Percentiles rank a stretch among this genome's conserved stretches.
phyloP scores from a whole-genome alignment of 2,329 filamentous ascomycete species.

The Aspergillus sp. region DNA sequence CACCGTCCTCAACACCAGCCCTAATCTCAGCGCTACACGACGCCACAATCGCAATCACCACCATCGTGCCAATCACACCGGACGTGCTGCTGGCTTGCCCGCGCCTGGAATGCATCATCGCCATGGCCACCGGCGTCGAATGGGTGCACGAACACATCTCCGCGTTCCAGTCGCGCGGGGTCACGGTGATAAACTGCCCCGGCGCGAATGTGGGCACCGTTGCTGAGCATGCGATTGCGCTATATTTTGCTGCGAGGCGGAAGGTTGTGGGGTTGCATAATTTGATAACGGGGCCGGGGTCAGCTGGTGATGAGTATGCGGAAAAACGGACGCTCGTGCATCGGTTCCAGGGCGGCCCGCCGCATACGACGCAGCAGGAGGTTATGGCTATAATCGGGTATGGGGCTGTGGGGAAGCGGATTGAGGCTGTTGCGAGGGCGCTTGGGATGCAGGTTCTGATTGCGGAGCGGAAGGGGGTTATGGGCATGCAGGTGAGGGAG shows the following conservation, averaged over 20 bases:
- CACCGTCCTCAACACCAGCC: constrained; percentile 26
- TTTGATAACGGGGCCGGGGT: constrained; percentile 4
- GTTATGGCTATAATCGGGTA: constrained; percentile 45
- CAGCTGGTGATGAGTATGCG: constrained; percentile 25
- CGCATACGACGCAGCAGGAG: constrained; percentile 4
- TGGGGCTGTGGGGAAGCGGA: constrained; percentile 44
- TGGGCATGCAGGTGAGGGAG: constrained; percentile 15
- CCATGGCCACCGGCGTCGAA: constrained; percentile 50
- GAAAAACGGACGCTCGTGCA: constrained; percentile 41
- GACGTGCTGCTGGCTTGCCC: constrained; percentile 36
- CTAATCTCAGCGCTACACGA: constrained; percentile 40
- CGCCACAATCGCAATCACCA: constrained; percentile 50
- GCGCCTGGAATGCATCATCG: constrained; percentile 39
- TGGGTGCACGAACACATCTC: constrained; percentile 42
- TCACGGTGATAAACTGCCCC: constrained; percentile 49
- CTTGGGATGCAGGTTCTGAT: constrained; percentile 52
- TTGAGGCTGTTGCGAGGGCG: constrained; percentile 35
- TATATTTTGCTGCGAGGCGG: constrained; percentile 51
- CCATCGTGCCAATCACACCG: constrained; percentile 28
- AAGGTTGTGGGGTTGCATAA: constrained; percentile 40
- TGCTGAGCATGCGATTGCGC: constrained; percentile 51
- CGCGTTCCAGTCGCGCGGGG: constrained; percentile 42
- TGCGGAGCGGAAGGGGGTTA: constrained; percentile 45
- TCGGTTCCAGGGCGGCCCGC: constrained; percentile 40
- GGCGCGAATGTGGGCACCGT: constrained; percentile 50